These are phyloP conservation scores for Cryphonectria radicalis DNA, from an alignment of 2,329 filamentous ascomycete genomes.

Conservation along the genomic window DNA sequence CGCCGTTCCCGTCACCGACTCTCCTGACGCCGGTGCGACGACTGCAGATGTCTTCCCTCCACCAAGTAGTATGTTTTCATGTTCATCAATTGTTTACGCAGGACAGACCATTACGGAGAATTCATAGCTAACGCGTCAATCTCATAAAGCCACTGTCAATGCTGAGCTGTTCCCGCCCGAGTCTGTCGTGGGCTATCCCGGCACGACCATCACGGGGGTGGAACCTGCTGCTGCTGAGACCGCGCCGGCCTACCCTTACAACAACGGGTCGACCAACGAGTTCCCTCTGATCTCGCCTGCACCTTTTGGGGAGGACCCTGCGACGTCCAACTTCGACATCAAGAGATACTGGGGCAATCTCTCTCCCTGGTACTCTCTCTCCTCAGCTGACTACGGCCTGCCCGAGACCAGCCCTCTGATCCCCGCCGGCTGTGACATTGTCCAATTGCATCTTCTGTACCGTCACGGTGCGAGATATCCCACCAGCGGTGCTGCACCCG, in stretches of 20 bases:
- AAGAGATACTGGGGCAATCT: conserved; percentile 41
- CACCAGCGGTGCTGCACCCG: conserved; percentile 36
- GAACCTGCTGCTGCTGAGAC: conserved; percentile 38
- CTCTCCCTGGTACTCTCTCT: conserved; percentile 41
- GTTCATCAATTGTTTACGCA: background rate
- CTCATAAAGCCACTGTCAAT: conserved; percentile 37
- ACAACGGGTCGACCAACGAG: conserved; percentile 35
- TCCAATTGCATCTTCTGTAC: conserved; percentile 40
- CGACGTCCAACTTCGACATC: conserved; percentile 36
- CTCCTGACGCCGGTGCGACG: conserved; percentile 23
- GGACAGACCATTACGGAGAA: background rate
- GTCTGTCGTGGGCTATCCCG: conserved; percentile 36
- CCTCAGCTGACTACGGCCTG: conserved; percentile 39
- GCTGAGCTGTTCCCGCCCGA: conserved; percentile 38
- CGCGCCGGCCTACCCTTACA: conserved; percentile 37
- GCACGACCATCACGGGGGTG: conserved; percentile 36
- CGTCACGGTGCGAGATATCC: conserved; percentile 42
- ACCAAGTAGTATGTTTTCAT: conserved; percentile 31
- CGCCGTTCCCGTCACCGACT: conserved; percentile 21
- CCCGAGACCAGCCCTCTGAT: conserved; percentile 38
- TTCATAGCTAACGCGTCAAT: background rate
- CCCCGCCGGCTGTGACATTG: conserved; percentile 38
- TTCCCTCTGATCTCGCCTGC: conserved; percentile 38
- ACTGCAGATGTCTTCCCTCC: conserved; percentile 33
- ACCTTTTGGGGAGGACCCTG: conserved; percentile 35